Evolutionary conservation across 495 filamentous ascomycete species (phyloP).

Genomic region (Tuber umbilicatum): DNA sequence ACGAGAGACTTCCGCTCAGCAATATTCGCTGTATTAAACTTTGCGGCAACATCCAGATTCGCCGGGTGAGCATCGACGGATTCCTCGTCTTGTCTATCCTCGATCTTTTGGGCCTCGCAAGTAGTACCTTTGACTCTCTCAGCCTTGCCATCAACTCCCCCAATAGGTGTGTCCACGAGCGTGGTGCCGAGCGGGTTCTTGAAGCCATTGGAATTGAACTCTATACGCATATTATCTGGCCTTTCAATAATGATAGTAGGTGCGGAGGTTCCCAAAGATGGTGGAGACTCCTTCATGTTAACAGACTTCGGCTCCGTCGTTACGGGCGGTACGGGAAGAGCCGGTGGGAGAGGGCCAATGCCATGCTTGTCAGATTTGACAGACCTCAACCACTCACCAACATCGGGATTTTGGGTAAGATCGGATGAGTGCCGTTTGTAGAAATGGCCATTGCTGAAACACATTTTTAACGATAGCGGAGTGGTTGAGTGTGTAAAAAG

Average conservation of each 20-base stretch:
- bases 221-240: neutral
- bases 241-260: neutral
- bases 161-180: neutral
- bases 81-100: neutral
- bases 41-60: neutral
- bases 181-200: neutral
- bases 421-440: neutral
- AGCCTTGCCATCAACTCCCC: neutral
- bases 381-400: neutral
- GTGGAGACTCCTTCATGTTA: neutral
- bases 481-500: neutral
- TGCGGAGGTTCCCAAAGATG: neutral
- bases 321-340: neutral
- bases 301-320: neutral
- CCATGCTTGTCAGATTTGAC: neutral
- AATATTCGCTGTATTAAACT: neutral
- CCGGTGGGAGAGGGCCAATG: neutral
- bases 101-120: neutral
- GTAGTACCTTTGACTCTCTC: neutral
- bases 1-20: neutral
- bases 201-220: neutral
- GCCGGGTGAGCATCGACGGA: neutral
- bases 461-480: neutral
- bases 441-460: neutral
- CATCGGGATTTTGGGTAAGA: neutral